Conservation (phyloP, 805 yeast genomes). For the Candida quercuum region DNA sequence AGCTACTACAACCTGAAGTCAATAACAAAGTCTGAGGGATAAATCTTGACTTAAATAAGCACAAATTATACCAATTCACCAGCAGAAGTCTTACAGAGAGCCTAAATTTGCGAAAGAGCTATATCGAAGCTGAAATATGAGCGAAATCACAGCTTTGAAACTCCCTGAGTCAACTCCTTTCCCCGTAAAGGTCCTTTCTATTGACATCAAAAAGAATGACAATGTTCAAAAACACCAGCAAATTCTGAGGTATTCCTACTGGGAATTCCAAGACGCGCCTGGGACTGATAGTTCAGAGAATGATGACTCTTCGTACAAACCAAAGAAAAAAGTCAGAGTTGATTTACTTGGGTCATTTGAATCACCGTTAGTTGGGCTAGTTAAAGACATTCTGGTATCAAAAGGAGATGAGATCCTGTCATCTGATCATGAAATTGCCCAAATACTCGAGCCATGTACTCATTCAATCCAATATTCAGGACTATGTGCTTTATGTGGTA, state of each 20-base stretch:
- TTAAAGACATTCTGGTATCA: conserved; percentile 44
- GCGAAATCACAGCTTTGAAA: conserved; percentile 16
- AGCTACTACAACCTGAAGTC: too few relatives aligned
- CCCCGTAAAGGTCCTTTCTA: conserved; percentile 33
- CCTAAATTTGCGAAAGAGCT: too few relatives aligned
- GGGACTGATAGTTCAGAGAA: conserved; percentile 17
- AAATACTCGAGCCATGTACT: conserved; percentile 75
- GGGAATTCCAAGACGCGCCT: conserved; percentile 36
- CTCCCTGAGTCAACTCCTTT: conserved; percentile 28
- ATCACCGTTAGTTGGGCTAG: conserved; percentile 72
- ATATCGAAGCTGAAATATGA: too few relatives aligned
- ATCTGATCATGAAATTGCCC: conserved; percentile 43
- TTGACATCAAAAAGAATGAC: conserved; percentile 27
- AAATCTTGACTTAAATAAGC: too few relatives aligned
- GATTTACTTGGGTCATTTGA: conserved; percentile 77
- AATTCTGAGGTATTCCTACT: conserved; percentile 38
- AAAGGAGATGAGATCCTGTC: conserved; percentile 54
- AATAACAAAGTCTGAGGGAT: too few relatives aligned
- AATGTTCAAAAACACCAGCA: conserved; percentile 32
- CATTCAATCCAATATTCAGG: conserved; percentile 95
- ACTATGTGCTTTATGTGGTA: conserved; percentile 89
- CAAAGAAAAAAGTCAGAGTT: conserved; percentile 38
- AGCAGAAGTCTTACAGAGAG: too few relatives aligned
- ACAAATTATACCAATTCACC: too few relatives aligned
- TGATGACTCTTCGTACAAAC: conserved; percentile 5